Evolutionary conservation across 768 basidiomycete species (phyloP).

Genomic region (Zangia roseola): DNA sequence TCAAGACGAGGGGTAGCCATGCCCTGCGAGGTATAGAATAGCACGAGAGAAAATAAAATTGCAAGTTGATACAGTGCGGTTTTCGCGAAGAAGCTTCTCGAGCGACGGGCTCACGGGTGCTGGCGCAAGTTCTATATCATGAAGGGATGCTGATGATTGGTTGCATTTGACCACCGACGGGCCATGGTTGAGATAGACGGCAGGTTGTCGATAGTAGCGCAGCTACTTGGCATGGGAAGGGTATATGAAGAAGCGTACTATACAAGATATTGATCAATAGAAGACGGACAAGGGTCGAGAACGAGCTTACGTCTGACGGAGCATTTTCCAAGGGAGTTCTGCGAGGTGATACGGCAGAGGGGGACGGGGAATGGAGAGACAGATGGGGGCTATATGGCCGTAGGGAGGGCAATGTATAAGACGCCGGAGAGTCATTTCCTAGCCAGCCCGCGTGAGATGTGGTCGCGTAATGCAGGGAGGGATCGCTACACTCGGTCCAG

Average conservation of each 20-base stretch:
- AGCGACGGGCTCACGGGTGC: background rate
- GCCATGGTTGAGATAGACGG: slow-evolving; percentile 35
- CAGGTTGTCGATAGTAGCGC: slow-evolving; percentile 32
- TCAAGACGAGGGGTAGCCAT: slow-evolving; percentile 19
- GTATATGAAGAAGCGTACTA: slow-evolving; percentile 27
- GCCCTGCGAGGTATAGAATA: slow-evolving; percentile 11
- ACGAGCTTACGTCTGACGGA: slow-evolving; percentile 26
- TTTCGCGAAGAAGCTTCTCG: slow-evolving; percentile 8
- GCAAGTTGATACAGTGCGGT: slow-evolving; percentile 15
- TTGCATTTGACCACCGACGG: slow-evolving; percentile 38
- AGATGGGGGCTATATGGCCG: slow-evolving; percentile 29
- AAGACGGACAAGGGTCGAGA: background rate
- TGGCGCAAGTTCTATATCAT: slow-evolving; percentile 30
- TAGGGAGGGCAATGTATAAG: slow-evolving; percentile 30
- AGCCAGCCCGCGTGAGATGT: slow-evolving; percentile 28
- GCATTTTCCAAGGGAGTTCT: slow-evolving; percentile 23
- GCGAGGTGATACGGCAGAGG: slow-evolving; percentile 26
- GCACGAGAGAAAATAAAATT: background rate
- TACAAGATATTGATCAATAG: slow-evolving; percentile 3
- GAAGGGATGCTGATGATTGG: slow-evolving; percentile 33
- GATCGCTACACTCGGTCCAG: slow-evolving; percentile 27
- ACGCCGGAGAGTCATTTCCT: slow-evolving; percentile 26
- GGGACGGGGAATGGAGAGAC: slow-evolving; percentile 27
- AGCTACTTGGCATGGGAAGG: slow-evolving; percentile 26
- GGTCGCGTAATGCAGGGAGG: slow-evolving; percentile 18